These are phyloP conservation scores for Tuber aestivum DNA, from an alignment of 495 filamentous ascomycete species.

Conservation along the genomic window DNA sequence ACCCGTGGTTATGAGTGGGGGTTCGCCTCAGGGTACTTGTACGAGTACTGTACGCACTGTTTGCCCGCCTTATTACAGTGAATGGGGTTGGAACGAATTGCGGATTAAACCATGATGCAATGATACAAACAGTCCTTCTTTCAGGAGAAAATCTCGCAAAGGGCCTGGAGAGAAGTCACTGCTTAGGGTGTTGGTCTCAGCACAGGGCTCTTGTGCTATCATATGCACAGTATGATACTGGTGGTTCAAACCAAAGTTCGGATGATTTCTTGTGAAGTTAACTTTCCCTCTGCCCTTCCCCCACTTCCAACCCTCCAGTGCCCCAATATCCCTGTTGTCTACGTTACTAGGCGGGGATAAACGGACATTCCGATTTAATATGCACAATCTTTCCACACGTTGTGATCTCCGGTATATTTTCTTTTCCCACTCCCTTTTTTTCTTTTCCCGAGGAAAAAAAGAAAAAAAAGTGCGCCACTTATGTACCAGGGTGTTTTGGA, in stretches of 20 bases:
- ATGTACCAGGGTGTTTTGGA: not conserved
- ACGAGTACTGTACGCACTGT: too few relatives aligned
- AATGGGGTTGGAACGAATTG: not conserved
- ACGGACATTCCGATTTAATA: not conserved
- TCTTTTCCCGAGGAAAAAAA: not conserved
- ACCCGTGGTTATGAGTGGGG: not conserved
- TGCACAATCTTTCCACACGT: not conserved
- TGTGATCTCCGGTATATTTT: conserved; percentile 1
- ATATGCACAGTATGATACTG: not conserved
- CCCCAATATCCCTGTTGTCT: not conserved
- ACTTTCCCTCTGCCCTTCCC: not conserved
- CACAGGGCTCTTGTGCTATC: not conserved
- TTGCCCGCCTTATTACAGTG: too few relatives aligned
- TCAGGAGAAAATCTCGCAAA: not conserved
- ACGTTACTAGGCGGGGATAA: not conserved
- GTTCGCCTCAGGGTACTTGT: not conserved
- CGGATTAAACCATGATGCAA: not conserved
- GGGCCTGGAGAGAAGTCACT: not conserved
- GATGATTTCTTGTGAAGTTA: not conserved
- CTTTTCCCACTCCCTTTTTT: too few relatives aligned
- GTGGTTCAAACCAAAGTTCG: too few relatives aligned
- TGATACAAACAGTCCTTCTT: not conserved
- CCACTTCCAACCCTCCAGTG: not conserved
- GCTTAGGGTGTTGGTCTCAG: not conserved
- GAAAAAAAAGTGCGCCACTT: not conserved